These are phyloP conservation scores for Polyporus arcularius DNA, from an alignment of 768 basidiomycete genomes.

Conservation along the genomic window DNA sequence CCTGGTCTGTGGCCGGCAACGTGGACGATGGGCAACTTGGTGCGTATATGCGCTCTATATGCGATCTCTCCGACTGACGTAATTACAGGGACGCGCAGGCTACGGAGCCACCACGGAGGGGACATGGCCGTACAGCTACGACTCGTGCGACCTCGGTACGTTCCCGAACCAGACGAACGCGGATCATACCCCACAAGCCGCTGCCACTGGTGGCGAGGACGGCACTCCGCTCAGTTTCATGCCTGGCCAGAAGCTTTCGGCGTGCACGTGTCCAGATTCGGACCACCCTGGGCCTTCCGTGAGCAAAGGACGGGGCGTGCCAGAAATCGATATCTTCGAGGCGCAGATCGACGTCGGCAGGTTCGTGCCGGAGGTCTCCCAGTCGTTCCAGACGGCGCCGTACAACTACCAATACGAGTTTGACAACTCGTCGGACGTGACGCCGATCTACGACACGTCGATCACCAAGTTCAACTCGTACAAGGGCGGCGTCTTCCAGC, in stretches of 20 bases:
- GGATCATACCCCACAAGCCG: constrained; percentile 58
- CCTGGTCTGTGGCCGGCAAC: constrained; percentile 90
- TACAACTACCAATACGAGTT: constrained; percentile 72
- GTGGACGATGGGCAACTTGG: constrained; percentile 78
- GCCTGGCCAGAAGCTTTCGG: constrained; percentile 83
- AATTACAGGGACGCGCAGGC: constrained; percentile 71
- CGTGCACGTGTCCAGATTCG: constrained; percentile 84
- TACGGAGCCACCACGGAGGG: constrained; percentile 90
- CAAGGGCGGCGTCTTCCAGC: constrained; percentile 70
- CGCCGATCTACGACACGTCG: constrained; percentile 51
- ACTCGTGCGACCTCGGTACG: constrained; percentile 84
- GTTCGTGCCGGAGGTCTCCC: constrained; percentile 69
- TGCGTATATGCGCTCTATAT: constrained; percentile 26
- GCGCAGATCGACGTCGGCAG: constrained; percentile 61
- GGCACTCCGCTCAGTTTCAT: constrained; percentile 69
- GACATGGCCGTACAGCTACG: constrained; percentile 83
- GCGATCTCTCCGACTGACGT: constrained; percentile 8
- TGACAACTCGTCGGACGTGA: constrained; percentile 51
- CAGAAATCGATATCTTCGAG: constrained; percentile 94
- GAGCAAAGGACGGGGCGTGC: constrained; percentile 69
- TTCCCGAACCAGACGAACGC: constrained; percentile 74
- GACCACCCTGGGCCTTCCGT: constrained; percentile 87
- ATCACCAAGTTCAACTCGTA: constrained; percentile 66
- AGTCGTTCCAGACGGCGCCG: constrained; percentile 80
- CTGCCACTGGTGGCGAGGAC: constrained; percentile 50